These are phyloP conservation scores for Seminavis robusta DNA, from an alignment of 108 stramenopile species.

Conservation along the genomic window DNA sequence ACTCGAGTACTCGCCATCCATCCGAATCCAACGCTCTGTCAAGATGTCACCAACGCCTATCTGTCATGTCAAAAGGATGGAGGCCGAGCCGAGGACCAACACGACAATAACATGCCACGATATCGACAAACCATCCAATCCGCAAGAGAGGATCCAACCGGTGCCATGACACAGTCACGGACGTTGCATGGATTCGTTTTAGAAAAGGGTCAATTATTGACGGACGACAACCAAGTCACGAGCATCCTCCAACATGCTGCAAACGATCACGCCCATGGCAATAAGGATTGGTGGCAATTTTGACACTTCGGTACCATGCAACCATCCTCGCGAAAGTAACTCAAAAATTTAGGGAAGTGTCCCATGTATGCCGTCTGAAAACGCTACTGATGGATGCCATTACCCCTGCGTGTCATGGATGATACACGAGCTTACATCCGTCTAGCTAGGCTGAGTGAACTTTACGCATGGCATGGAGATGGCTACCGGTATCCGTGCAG, in stretches of 20 bases:
- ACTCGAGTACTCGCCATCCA: slow-evolving; percentile 35
- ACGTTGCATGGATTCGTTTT: slow-evolving; percentile 30
- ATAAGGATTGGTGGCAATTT: not conserved
- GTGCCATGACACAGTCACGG: slow-evolving; percentile 28
- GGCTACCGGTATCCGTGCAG: too few species aligned
- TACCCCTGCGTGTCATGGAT: too few species aligned
- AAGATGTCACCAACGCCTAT: slow-evolving; percentile 34
- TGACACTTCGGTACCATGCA: too few species aligned
- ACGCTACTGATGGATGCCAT: too few species aligned
- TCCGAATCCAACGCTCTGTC: slow-evolving; percentile 24
- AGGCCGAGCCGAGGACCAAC: slow-evolving; percentile 29
- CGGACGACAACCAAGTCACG: slow-evolving; percentile 23
- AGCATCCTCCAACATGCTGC: slow-evolving; percentile 24
- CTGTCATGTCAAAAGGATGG: slow-evolving; percentile 16
- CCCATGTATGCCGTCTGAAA: too few species aligned
- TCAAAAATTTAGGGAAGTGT: too few species aligned
- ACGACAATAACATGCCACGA: slow-evolving; percentile 15
- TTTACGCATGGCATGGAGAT: too few species aligned
- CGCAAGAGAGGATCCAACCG: slow-evolving; percentile 20
- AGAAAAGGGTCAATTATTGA: slow-evolving; percentile 18
- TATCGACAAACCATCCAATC: slow-evolving; percentile 12
- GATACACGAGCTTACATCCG: too few species aligned
- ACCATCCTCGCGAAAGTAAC: too few species aligned
- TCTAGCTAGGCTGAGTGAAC: too few species aligned
- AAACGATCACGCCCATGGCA: slow-evolving; percentile 6